These are phyloP conservation scores for Pythium apleroticum DNA, from an alignment of 352 stramenopile genomes.

Conservation along the genomic window DNA sequence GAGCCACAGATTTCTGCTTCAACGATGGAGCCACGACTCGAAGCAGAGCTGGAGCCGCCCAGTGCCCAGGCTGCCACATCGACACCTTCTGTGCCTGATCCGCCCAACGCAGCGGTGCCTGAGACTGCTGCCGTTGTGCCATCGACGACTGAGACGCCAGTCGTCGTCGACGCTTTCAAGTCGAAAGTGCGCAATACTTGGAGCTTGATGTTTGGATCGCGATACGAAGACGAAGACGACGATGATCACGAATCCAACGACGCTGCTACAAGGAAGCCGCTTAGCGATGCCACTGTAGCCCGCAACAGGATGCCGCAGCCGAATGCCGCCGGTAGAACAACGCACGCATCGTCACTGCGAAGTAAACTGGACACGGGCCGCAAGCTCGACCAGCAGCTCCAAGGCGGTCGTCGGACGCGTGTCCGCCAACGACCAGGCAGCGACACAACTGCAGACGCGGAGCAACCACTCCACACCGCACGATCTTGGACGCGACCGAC, in stretches of 20 bases:
- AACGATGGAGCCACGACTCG: background rate
- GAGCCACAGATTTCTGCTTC: background rate
- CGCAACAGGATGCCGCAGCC: background rate
- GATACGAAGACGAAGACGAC: slow-evolving; percentile 45
- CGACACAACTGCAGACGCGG: background rate
- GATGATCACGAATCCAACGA: background rate
- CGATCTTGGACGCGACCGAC: background rate
- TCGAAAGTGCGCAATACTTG: slow-evolving; percentile 43
- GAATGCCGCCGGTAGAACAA: background rate
- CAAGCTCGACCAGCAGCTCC: slow-evolving; percentile 46
- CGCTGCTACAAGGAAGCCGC: no score
- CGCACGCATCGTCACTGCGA: slow-evolving; percentile 19
- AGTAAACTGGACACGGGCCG: slow-evolving; percentile 41
- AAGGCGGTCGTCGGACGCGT: background rate
- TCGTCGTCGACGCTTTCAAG: slow-evolving; percentile 35
- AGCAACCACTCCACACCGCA: background rate
- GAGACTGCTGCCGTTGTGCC: background rate
- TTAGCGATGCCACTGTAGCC: no score
- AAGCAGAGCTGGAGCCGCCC: no score
- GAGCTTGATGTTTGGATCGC: slow-evolving; percentile 55
- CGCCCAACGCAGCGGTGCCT: background rate
- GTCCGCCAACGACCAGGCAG: background rate
- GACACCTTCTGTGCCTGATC: no score
- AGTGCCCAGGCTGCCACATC: no score
- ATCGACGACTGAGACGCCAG: slow-evolving; percentile 11